A percentile compares a stretch with the other conserved stretches of the same genome.
phyloP scores from a whole-genome alignment of 352 stramenopile species.

The Phytophthora parvispora region DNA sequence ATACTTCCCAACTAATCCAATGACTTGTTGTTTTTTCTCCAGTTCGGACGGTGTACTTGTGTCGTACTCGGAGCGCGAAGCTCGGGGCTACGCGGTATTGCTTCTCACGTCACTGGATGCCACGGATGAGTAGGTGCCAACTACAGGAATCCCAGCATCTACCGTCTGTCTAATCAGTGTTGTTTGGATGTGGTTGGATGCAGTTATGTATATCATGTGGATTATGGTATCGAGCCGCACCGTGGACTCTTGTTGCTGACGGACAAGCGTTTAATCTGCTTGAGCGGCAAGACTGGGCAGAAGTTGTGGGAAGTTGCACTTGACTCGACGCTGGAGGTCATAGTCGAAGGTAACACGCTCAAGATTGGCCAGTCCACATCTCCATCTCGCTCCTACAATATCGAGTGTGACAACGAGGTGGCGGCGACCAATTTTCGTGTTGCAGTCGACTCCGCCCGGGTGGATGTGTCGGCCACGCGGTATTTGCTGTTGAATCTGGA shows the following conservation, averaged over 20 bases:
- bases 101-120: slow-evolving; percentile 80
- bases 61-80: slow-evolving; percentile 85
- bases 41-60: slow-evolving; percentile 85
- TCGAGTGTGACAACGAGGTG: slow-evolving; percentile 76
- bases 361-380: slow-evolving; percentile 64
- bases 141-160: neutral
- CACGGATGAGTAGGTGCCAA: slow-evolving; percentile 79
- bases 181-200: neutral
- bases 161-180: neutral
- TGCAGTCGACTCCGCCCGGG: slow-evolving; percentile 77
- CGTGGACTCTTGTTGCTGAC: slow-evolving; percentile 82
- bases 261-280: slow-evolving; percentile 85
- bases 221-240: slow-evolving; percentile 76
- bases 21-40: slow-evolving; percentile 5
- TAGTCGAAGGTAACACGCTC: slow-evolving; percentile 45
- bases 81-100: slow-evolving; percentile 79
- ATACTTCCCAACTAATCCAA: slow-evolving; percentile 1
- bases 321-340: slow-evolving; percentile 80
- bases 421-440: slow-evolving; percentile 79
- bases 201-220: slow-evolving; percentile 88
- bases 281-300: slow-evolving; percentile 78
- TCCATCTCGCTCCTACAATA: slow-evolving; percentile 64
- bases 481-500: slow-evolving; percentile 88
- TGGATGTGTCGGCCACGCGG: slow-evolving; percentile 80
- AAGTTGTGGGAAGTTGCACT: slow-evolving; percentile 87